phyloP scores from a whole-genome alignment of 1,139 yeast genomes.

The Blastobotrys petasosporus region DNA sequence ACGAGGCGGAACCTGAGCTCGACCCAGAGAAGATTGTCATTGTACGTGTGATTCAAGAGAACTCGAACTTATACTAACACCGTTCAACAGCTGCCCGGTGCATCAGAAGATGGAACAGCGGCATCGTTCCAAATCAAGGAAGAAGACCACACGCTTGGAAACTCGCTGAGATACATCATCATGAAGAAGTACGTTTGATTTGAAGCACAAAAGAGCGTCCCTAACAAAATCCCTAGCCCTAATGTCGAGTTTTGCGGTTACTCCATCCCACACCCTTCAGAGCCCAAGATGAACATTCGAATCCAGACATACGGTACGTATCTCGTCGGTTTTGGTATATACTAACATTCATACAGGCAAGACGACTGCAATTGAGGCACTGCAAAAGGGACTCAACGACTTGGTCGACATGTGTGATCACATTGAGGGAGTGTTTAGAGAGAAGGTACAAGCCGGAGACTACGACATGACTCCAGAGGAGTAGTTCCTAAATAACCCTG shows the following conservation, averaged over 20 bases:
- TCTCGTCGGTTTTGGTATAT: background rate
- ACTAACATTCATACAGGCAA: conserved; percentile 27
- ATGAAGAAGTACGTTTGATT: conserved; percentile 64
- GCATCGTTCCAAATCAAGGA: conserved; percentile 89
- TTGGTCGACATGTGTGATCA: conserved; percentile 76
- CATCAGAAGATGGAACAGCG: conserved; percentile 92
- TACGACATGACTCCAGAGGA: conserved; percentile 1
- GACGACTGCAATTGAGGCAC: conserved; percentile 86
- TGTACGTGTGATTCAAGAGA: conserved; percentile 18
- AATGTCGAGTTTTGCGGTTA: conserved; percentile 98
- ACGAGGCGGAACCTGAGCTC: conserved; percentile 13
- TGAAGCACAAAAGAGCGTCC: too few relatives aligned
- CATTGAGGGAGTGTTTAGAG: conserved; percentile 69
- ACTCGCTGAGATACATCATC: conserved; percentile 84
- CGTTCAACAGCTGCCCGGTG: conserved; percentile 60
- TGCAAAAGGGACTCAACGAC: conserved; percentile 86
- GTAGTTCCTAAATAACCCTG: too few relatives aligned
- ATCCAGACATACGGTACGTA: conserved; percentile 73
- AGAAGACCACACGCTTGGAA: conserved; percentile 95
- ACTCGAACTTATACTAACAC: conserved; percentile 6
- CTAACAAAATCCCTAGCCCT: conserved; percentile 40
- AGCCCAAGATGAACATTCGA: conserved; percentile 79
- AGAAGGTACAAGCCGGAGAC: conserved; percentile 14
- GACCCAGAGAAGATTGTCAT: conserved; percentile 29
- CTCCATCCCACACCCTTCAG: conserved; percentile 98